These are phyloP conservation scores for Microdochium bolleyi DNA, from an alignment of 2,329 filamentous ascomycete genomes.

Conservation along the genomic window DNA sequence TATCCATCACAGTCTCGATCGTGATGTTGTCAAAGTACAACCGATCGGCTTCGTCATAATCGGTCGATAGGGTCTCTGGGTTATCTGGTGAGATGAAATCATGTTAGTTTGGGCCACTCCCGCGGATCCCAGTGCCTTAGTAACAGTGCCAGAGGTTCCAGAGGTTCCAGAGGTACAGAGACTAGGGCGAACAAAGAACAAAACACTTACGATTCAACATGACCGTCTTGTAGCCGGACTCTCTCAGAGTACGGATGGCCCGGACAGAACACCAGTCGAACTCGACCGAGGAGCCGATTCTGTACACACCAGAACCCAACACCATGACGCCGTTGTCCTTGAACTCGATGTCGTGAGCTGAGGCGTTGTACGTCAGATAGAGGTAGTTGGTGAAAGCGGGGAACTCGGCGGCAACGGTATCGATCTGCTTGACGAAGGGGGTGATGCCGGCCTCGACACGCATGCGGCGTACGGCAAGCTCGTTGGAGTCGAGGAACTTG, in stretches of 20 bases:
- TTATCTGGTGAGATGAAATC: no score
- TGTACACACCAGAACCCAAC: constrained; percentile 88
- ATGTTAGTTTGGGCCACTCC: no score
- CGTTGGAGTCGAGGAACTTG: constrained; percentile 90
- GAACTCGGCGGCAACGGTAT: constrained; percentile 96
- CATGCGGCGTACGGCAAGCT: constrained; percentile 77
- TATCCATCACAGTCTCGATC: constrained; percentile 83
- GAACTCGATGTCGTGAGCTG: constrained; percentile 75
- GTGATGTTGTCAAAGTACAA: constrained; percentile 97
- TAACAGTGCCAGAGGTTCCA: no score
- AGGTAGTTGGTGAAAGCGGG: constrained; percentile 92
- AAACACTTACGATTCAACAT: constrained; percentile 52
- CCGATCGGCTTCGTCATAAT: constrained; percentile 90
- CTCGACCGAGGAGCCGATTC: constrained; percentile 95
- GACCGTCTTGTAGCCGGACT: constrained; percentile 82
- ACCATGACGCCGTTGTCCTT: constrained; percentile 94
- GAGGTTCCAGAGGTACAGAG: no score
- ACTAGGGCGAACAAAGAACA: constrained; percentile 36
- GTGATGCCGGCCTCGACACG: constrained; percentile 80
- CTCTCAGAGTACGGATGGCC: constrained; percentile 82
- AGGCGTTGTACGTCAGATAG: constrained; percentile 91
- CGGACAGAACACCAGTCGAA: constrained; percentile 99
- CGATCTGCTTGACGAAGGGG: constrained; percentile 94
- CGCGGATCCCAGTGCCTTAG: no score
- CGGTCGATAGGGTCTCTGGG: constrained; percentile 21